A percentile compares a stretch with the other conserved stretches of the same genome.
Evolutionary conservation across 805 yeast genomes (phyloP).

Genomic region (Saccharomycopsis babjevae): DNA sequence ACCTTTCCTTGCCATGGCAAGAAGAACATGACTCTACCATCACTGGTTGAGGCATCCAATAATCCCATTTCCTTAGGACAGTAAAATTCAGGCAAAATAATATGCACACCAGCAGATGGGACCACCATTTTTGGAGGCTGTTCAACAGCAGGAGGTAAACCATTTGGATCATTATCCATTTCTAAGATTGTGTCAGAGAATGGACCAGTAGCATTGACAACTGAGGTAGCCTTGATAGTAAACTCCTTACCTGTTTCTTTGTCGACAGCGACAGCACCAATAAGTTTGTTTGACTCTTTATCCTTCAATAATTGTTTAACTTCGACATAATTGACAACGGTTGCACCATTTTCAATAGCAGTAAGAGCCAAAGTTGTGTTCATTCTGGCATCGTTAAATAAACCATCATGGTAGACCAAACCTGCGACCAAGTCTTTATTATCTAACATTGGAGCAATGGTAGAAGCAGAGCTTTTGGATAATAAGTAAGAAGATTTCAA

Average conservation of each 20-base stretch:
- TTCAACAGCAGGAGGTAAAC: conserved; percentile 45
- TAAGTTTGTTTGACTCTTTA: conserved; percentile 42
- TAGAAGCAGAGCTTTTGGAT: conserved; percentile 53
- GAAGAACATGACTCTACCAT: conserved; percentile 94
- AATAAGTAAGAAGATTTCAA: conserved; percentile 68
- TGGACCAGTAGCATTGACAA: conserved; percentile 93
- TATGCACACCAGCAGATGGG: conserved; percentile 90
- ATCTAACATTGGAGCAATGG: conserved; percentile 80
- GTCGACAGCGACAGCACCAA: conserved; percentile 72
- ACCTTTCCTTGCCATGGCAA: conserved; percentile 98
- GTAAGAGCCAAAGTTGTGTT: conserved; percentile 78
- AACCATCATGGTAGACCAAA: conserved; percentile 89
- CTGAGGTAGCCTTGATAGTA: conserved; percentile 56
- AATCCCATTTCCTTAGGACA: conserved; percentile 83
- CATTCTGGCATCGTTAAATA: conserved; percentile 88
- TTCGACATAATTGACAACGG: conserved; percentile 77
- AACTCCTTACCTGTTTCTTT: conserved; percentile 55
- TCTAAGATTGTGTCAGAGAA: conserved; percentile 75
- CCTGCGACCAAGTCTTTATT: conserved; percentile 74
- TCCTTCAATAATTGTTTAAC: conserved; percentile 69
- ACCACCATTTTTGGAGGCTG: conserved; percentile 72
- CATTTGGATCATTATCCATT: conserved; percentile 68
- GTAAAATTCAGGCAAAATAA: conserved; percentile 84
- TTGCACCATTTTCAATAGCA: conserved; percentile 81
- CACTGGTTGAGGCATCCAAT: conserved; percentile 84